These are phyloP conservation scores for Starmerella bombicola DNA, from an alignment of 805 yeast species.

Conservation along the genomic window DNA sequence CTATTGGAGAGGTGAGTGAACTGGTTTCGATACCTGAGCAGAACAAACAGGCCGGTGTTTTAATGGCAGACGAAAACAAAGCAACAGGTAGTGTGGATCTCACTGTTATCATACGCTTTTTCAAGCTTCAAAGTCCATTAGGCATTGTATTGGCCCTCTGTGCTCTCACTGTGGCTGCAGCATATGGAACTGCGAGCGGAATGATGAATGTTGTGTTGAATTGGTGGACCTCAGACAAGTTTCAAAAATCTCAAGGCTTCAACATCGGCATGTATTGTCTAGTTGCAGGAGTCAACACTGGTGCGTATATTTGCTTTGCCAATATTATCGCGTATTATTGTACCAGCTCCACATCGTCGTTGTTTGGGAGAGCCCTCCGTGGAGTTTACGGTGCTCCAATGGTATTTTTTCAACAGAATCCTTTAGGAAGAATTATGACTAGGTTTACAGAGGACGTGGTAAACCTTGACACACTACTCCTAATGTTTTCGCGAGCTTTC, in stretches of 20 bases:
- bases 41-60: background rate
- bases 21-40: background rate
- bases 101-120: constrained; percentile 27
- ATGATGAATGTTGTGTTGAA: constrained; percentile 37
- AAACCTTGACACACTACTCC: constrained; percentile 61
- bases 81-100: constrained; percentile 18
- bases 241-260: constrained; percentile 37
- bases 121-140: background rate
- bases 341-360: constrained; percentile 41
- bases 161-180: background rate
- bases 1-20: background rate
- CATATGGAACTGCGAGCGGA: constrained; percentile 35
- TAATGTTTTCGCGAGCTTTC: constrained; percentile 19
- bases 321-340: constrained; percentile 28
- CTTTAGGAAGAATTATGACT: constrained; percentile 72
- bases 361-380: constrained; percentile 48
- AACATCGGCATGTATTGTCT: constrained; percentile 47
- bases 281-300: constrained; percentile 3
- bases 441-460: constrained; percentile 81
- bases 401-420: constrained; percentile 70
- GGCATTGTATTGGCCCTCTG: background rate
- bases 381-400: constrained; percentile 63
- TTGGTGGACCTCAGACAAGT: constrained; percentile 56
- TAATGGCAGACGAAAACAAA: constrained; percentile 3
- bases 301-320: background rate